phyloP scores from a whole-genome alignment of 441 rosid genomes.

The Daphne laureola region DNA sequence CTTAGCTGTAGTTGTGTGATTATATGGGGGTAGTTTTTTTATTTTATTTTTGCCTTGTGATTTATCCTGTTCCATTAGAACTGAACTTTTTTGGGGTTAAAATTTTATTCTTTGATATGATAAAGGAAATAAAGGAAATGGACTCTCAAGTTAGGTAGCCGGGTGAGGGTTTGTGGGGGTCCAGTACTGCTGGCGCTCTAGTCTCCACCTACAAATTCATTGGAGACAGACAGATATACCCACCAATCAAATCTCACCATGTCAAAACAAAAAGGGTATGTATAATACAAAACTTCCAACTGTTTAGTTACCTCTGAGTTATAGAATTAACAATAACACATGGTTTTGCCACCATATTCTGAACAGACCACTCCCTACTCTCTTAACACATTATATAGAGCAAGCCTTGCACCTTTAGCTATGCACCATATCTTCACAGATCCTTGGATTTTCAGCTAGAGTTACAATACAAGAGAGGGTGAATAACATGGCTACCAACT shows the following conservation, averaged over 20 bases:
- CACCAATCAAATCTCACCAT: neutral
- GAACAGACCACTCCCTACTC: slow-evolving; percentile 9
- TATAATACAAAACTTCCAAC: slow-evolving; percentile 11
- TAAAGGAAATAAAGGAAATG: neutral
- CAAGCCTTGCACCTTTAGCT: neutral
- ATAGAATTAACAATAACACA: slow-evolving; percentile 31
- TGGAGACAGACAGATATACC: slow-evolving; percentile 29
- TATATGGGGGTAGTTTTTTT: neutral
- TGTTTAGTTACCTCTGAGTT: slow-evolving; percentile 19
- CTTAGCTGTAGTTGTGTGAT: neutral
- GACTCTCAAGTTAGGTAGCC: slow-evolving; percentile 12
- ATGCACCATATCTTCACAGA: neutral
- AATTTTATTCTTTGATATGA: neutral
- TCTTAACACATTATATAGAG: slow-evolving; percentile 4
- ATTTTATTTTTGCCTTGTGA: too few relatives aligned
- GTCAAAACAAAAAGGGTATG: slow-evolving; percentile 19
- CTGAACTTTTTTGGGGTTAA: neutral
- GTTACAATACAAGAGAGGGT: slow-evolving; percentile 6
- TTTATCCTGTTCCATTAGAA: neutral
- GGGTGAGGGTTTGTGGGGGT: slow-evolving; percentile 15
- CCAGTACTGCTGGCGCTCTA: slow-evolving; percentile 17
- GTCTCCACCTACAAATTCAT: slow-evolving; percentile 11
- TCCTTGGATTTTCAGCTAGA: neutral
- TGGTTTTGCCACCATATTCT: slow-evolving; percentile 32
- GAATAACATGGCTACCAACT: slow-evolving; percentile 32